Conservation (phyloP, 805 yeast genomes). For the Cephaloascus albidus region DNA sequence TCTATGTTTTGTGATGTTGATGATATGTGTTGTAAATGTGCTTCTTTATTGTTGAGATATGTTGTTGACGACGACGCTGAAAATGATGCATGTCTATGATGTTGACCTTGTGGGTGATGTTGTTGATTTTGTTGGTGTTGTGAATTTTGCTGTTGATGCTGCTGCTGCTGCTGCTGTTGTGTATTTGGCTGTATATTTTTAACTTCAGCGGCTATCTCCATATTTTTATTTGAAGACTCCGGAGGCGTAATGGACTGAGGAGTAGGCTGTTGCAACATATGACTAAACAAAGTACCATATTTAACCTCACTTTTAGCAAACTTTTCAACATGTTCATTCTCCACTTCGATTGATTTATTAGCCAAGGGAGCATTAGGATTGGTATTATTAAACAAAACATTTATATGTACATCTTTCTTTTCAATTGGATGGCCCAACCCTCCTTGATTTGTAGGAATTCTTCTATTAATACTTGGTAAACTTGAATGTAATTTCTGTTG, state of each 20-base stretch:
- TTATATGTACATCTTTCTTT: constrained; percentile 27
- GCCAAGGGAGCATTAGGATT: constrained; percentile 35
- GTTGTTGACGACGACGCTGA: constrained; percentile 56
- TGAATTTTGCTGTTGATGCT: constrained; percentile 1
- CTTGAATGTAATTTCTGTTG: constrained; percentile 83
- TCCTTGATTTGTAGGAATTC: constrained; percentile 8
- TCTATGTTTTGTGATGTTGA: constrained; percentile 24
- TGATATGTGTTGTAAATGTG: constrained; percentile 21
- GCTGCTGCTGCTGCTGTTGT: constrained; percentile 2
- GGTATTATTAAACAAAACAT: constrained; percentile 42
- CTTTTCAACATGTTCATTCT: background rate
- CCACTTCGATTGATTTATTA: background rate
- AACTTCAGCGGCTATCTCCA: too few relatives aligned
- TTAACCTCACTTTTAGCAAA: background rate
- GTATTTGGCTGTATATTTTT: too few relatives aligned
- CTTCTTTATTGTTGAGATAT: constrained; percentile 45
- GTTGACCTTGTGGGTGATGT: constrained; percentile 5
- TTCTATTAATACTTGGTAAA: constrained; percentile 24
- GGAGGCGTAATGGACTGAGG: constrained; percentile 2
- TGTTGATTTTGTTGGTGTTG: constrained; percentile 3
- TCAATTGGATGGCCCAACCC: constrained; percentile 16
- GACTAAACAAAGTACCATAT: background rate
- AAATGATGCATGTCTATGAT: constrained; percentile 45
- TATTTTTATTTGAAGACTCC: background rate
- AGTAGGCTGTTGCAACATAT: constrained; percentile 3